A percentile compares a stretch with the other conserved stretches of the same genome.
Conservation (phyloP, 2,329 filamentous ascomycete genomes). For the Ascomycota sp. region DNA sequence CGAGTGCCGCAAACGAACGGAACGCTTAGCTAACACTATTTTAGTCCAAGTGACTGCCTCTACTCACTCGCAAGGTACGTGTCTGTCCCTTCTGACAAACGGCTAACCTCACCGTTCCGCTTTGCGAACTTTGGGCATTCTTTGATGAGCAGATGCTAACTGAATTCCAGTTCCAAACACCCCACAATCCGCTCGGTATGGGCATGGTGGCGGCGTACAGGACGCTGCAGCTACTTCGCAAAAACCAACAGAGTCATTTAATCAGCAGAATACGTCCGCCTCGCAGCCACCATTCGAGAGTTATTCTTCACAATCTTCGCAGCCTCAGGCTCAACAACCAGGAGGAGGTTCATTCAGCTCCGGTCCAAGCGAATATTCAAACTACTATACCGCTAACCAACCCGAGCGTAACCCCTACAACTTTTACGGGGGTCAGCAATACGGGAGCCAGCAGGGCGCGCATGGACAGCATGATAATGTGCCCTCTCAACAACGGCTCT, state of each 20-base stretch:
- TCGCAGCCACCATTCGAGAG: conserved; percentile 38
- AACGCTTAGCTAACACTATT: conserved; percentile 1
- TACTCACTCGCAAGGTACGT: conserved; percentile 9
- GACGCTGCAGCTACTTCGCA: conserved; percentile 39
- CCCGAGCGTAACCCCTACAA: conserved; percentile 58
- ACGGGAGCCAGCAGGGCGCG: conserved; percentile 31
- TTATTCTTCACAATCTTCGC: conserved; percentile 37
- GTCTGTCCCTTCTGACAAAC: background rate
- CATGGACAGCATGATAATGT: conserved; percentile 57
- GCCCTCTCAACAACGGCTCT: conserved; percentile 50
- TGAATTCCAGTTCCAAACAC: conserved; percentile 27
- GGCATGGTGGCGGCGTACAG: conserved; percentile 36
- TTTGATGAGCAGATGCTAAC: background rate
- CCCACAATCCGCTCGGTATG: conserved; percentile 52
- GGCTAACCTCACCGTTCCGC: background rate
- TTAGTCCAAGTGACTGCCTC: conserved; percentile 6
- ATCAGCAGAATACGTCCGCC: conserved; percentile 41
- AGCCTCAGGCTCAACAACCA: conserved; percentile 35
- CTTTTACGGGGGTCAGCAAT: conserved; percentile 51
- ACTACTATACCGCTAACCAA: conserved; percentile 65
- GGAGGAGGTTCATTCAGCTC: conserved; percentile 52
- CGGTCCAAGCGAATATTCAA: conserved; percentile 59
- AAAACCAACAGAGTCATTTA: conserved; percentile 78
- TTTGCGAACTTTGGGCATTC: background rate
- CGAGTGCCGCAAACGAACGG: conserved; percentile 4